phyloP scores from a whole-genome alignment of 495 filamentous ascomycete genomes.

The Neurospora sp. region DNA sequence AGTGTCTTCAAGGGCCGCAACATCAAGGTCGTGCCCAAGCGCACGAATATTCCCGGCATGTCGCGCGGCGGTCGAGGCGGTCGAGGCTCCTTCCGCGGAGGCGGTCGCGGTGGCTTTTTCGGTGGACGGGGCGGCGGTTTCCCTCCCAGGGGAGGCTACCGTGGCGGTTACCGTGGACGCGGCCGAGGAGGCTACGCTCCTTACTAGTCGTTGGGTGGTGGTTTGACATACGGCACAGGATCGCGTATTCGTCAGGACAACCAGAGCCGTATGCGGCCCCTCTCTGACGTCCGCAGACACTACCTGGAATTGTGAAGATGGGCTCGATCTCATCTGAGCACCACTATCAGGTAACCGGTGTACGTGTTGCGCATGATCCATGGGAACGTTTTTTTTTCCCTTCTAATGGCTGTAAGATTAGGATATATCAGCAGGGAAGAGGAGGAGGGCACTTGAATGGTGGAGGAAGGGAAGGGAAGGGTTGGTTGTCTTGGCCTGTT shows the following conservation, averaged over 20 bases:
- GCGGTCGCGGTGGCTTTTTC: slow-evolving; percentile 48
- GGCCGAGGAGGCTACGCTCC: slow-evolving; percentile 65
- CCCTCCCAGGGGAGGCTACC: slow-evolving; percentile 61
- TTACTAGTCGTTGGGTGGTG: slow-evolving; percentile 44
- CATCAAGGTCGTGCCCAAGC: slow-evolving; percentile 95
- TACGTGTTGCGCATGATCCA: background rate
- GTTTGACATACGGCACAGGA: background rate
- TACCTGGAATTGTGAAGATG: background rate
- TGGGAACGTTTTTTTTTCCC: background rate
- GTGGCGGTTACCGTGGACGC: slow-evolving; percentile 70
- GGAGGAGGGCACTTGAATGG: background rate
- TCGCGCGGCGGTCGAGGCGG: slow-evolving; percentile 61
- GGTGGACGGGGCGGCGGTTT: slow-evolving; percentile 47
- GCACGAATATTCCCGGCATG: slow-evolving; percentile 95
- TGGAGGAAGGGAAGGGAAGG: background rate
- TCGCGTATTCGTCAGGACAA: background rate
- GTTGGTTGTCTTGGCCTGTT: background rate
- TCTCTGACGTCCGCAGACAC: background rate
- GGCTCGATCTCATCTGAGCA: background rate
- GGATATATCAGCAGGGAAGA: background rate
- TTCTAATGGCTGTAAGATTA: background rate
- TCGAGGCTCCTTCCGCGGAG: slow-evolving; percentile 38
- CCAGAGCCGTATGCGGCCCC: background rate
- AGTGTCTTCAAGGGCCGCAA: slow-evolving; percentile 91
- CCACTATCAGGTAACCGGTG: background rate